Evolutionary conservation across 805 yeast species (phyloP).

Genomic region (Nakazawaea holstii): DNA sequence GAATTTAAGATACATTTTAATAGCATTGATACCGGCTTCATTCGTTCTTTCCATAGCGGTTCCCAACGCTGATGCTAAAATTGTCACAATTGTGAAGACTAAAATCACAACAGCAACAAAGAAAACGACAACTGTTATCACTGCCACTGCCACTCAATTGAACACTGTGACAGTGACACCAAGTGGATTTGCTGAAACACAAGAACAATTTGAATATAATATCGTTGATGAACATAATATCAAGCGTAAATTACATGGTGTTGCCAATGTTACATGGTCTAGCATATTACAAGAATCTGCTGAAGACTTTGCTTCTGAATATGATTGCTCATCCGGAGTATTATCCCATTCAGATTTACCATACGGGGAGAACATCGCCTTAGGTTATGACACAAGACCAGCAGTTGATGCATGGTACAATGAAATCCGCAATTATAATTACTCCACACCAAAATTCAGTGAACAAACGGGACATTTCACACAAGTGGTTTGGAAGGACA

Average conservation of each 20-base stretch:
- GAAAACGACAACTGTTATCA: constrained; percentile 12
- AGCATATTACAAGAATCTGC: constrained; percentile 48
- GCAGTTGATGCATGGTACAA: constrained; percentile 68
- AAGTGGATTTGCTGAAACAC: constrained; percentile 16
- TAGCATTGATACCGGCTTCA: no score
- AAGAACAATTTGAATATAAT: constrained; percentile 28
- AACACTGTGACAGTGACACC: constrained; percentile 14
- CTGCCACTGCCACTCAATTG: constrained; percentile 18
- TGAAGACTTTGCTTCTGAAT: constrained; percentile 45
- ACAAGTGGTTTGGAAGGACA: constrained; percentile 64
- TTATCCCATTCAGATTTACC: constrained; percentile 58
- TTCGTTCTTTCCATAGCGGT: constrained; percentile 21
- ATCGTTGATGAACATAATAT: constrained; percentile 58
- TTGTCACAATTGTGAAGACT: constrained; percentile 2
- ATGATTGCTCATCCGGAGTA: constrained; percentile 49
- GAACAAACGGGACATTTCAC: constrained; percentile 70
- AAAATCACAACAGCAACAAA: constrained; percentile 9
- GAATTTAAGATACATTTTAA: no score
- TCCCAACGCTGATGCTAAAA: constrained; percentile 16
- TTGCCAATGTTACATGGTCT: constrained; percentile 51
- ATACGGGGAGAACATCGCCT: constrained; percentile 75
- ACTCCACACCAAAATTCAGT: constrained; percentile 42
- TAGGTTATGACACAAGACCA: constrained; percentile 52
- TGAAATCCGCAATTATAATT: constrained; percentile 55
- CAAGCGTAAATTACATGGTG: constrained; percentile 52